Percentiles rank a stretch among this genome's conserved stretches.
phyloP scores from a whole-genome alignment of 306 rosid genomes.

The Canavalia gladiata region DNA sequence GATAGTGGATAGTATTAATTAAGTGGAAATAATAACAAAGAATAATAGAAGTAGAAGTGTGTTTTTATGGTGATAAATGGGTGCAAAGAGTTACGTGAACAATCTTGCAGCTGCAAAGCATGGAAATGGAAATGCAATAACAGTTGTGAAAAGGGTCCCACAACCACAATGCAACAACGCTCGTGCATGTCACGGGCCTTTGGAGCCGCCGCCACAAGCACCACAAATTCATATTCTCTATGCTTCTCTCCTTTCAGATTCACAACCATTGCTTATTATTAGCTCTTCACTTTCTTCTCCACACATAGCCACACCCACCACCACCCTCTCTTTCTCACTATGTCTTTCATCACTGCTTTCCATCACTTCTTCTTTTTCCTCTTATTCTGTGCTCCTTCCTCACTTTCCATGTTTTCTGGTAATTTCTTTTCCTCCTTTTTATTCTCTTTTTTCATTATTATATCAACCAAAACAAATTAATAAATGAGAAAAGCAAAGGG shows the following conservation, averaged over 20 bases:
- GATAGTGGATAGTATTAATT: no score
- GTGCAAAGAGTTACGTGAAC: background rate
- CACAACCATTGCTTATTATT: constrained; percentile 16
- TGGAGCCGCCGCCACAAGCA: constrained; percentile 25
- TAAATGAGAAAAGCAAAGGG: background rate
- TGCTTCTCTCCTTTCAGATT: constrained; percentile 28
- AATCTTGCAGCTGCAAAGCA: background rate
- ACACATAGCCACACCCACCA: no score
- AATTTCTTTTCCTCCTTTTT: background rate
- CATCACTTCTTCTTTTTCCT: constrained; percentile 43
- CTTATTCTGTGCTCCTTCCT: constrained; percentile 48
- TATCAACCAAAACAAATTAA: background rate
- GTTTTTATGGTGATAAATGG: no score
- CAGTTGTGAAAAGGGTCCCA: constrained; percentile 1
- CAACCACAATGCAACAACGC: background rate
- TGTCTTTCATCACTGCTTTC: constrained; percentile 14
- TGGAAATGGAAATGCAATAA: constrained; percentile 1
- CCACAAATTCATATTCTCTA: constrained; percentile 38
- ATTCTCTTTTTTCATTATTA: background rate
- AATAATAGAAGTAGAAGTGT: no score
- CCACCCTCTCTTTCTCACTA: background rate
- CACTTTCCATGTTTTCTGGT: constrained; percentile 58
- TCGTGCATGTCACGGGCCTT: constrained; percentile 44
- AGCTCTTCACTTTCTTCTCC: constrained; percentile 7
- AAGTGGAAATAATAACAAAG: no score